These are phyloP conservation scores for Colletotrichum trifolii DNA, from an alignment of 2,329 filamentous ascomycete species.

Conservation along the genomic window DNA sequence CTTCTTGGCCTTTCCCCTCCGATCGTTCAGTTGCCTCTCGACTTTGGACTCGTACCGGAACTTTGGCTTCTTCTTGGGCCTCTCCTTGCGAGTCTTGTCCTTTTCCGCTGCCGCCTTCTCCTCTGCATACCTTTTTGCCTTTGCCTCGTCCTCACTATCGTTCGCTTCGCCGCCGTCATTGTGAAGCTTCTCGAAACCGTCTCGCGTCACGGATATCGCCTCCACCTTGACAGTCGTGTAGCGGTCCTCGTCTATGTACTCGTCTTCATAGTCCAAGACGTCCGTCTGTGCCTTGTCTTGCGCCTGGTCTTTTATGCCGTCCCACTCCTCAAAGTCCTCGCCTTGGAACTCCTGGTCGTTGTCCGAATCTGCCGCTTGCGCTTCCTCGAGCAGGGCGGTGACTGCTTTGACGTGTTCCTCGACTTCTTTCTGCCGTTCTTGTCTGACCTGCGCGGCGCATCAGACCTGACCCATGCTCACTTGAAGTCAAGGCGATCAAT, in stretches of 20 bases:
- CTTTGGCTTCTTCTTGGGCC: conserved; percentile 76
- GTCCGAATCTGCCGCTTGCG: conserved; percentile 60
- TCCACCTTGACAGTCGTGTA: conserved; percentile 96
- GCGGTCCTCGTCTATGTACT: conserved; percentile 96
- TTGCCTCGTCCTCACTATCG: conserved; percentile 34
- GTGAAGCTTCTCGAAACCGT: conserved; percentile 71
- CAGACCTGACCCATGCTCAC: neutral
- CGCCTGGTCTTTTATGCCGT: conserved; percentile 69
- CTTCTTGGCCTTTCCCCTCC: conserved; percentile 77
- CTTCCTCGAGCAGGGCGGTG: conserved; percentile 74
- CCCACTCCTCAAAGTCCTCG: conserved; percentile 68
- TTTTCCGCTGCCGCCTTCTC: conserved; percentile 52
- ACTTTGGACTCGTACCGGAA: conserved; percentile 93
- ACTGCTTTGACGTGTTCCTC: conserved; percentile 84
- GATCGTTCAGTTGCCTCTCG: conserved; percentile 79
- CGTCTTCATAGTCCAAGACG: conserved; percentile 83
- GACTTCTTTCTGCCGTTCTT: conserved; percentile 84
- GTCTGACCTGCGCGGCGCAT: conserved; percentile 72
- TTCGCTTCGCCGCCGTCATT: conserved; percentile 45
- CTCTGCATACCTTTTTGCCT: conserved; percentile 40
- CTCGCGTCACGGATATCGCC: conserved; percentile 81
- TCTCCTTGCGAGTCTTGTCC: conserved; percentile 72
- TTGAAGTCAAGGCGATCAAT: neutral
- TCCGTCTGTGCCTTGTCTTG: conserved; percentile 51
- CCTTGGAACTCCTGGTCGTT: conserved; percentile 49